Evolutionary conservation across 1,139 yeast genomes (phyloP).

Genomic region (Yamadazyma taylorii): DNA sequence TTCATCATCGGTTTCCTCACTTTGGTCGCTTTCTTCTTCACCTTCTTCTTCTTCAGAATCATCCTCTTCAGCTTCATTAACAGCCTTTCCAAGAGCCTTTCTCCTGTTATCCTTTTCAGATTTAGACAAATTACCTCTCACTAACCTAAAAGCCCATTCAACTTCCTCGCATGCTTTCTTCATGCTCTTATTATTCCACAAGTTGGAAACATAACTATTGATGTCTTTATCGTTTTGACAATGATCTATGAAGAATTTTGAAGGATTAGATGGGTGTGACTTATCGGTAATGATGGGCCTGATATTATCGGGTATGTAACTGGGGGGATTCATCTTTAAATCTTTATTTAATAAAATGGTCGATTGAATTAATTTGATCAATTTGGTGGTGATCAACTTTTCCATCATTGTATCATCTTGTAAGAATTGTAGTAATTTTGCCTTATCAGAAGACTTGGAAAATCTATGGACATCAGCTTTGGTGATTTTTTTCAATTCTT

Average conservation of each 20-base stretch:
- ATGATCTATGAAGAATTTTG: slow-evolving; percentile 46
- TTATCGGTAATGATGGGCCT: slow-evolving; percentile 28
- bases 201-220: slow-evolving; percentile 51
- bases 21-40: slow-evolving; percentile 21
- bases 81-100: slow-evolving; percentile 25
- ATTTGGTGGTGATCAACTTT: slow-evolving; percentile 32
- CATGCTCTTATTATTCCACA: slow-evolving; percentile 58
- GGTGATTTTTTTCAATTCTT: slow-evolving; percentile 31
- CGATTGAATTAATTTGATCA: slow-evolving; percentile 30
- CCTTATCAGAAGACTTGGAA: slow-evolving; percentile 4
- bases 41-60: slow-evolving; percentile 20
- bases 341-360: slow-evolving; percentile 29
- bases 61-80: slow-evolving; percentile 17
- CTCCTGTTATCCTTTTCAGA: slow-evolving; percentile 38
- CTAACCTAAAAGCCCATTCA: slow-evolving; percentile 58
- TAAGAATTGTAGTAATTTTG: slow-evolving; percentile 8
- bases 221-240: slow-evolving; percentile 42
- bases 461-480: slow-evolving; percentile 25
- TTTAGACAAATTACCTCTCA: slow-evolving; percentile 57
- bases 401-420: slow-evolving; percentile 22
- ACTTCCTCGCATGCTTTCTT: slow-evolving; percentile 48
- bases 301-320: slow-evolving; percentile 28
- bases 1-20: slow-evolving; percentile 14
- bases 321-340: slow-evolving; percentile 31
- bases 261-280: slow-evolving; percentile 38